Evolutionary conservation across 345 rosid genomes (phyloP), one percentile per base, ranked within the genome.

Genomic region (Lagerstroemia speciosa): DNA sequence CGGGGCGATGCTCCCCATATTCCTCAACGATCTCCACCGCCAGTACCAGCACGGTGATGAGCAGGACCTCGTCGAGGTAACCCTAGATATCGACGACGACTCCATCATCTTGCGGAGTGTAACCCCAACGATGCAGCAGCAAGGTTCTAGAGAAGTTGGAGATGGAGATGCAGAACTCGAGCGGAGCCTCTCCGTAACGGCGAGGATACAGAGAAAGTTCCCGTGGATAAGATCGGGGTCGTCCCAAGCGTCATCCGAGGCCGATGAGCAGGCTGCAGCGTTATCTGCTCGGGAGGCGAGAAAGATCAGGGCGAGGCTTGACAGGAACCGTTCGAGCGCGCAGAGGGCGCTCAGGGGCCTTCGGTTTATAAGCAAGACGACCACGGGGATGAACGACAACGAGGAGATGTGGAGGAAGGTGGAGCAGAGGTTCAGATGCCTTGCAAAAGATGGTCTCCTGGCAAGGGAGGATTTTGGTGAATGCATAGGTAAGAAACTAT

Each of bases 401-500:
- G 90, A 81, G 52, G 80, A 84, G 83, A 72, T 83, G 75, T 93
- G 98, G 98, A 75, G 76, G 68, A 75, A 78, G 70, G 97, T 91
- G 3, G 96, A 88, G 79, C 68, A 78, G 1, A 68, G 90, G 65
- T 93, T 89, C 78, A 73, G 77, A 41, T 69, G 77, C 67, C 82
- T 91, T 20, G 83, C 89, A 1, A 77, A 71, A 67, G 82, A 91
- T 55, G 92, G 95, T 0, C 78, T 94, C 73, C 93, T 91, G 20
- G 81, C 85, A 1, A 78, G 96, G 73, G 96, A 89, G 68, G 95
- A 91, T 77, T 94, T 91, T 74, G 95, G 92, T 46, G 97, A 91
- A 68, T 94, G 99, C 73, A 89, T 94, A 77, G 96, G 97, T 91
- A 61, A 69, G 71, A 46, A 50, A 20, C 32, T 19, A 46, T 37